Conservation (phyloP, 495 filamentous ascomycete genomes). For the Hypomontagnella monticulosa region DNA sequence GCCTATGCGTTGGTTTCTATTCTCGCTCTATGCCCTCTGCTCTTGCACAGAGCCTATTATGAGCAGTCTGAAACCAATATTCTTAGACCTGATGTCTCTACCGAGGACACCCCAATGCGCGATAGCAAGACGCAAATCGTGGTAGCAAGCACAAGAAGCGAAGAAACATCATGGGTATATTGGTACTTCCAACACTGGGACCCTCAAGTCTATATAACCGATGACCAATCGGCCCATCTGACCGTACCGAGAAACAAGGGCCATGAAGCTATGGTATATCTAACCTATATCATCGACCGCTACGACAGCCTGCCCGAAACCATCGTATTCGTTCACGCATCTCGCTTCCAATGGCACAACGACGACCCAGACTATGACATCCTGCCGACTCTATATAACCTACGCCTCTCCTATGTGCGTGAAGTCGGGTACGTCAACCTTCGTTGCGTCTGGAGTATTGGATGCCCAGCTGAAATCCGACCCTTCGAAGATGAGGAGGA, state of each 20-base stretch:
- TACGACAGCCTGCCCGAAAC: conserved; percentile 68
- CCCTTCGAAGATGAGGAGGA: conserved; percentile 38
- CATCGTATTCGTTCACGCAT: conserved; percentile 70
- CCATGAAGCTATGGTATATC: conserved; percentile 70
- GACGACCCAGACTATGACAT: conserved; percentile 63
- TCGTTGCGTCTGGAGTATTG: conserved; percentile 70
- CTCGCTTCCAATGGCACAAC: conserved; percentile 73
- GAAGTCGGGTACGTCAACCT: conserved; percentile 70
- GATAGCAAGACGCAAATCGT: conserved; percentile 46
- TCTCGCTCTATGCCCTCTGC: background rate
- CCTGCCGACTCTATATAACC: conserved; percentile 58
- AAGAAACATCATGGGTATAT: conserved; percentile 50
- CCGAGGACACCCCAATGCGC: background rate
- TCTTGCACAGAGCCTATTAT: background rate
- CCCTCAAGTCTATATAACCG: conserved; percentile 60
- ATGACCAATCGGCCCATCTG: conserved; percentile 51
- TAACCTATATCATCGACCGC: conserved; percentile 70
- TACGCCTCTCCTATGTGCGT: conserved; percentile 65
- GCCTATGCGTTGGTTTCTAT: background rate
- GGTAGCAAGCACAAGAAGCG: conserved; percentile 47
- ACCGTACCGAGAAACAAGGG: conserved; percentile 66
- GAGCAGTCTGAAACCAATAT: background rate
- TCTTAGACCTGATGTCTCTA: background rate
- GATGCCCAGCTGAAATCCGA: conserved; percentile 69
- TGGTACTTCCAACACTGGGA: conserved; percentile 52